phyloP scores from a whole-genome alignment of 78 protist species.

The Goniomonas avonlea region DNA sequence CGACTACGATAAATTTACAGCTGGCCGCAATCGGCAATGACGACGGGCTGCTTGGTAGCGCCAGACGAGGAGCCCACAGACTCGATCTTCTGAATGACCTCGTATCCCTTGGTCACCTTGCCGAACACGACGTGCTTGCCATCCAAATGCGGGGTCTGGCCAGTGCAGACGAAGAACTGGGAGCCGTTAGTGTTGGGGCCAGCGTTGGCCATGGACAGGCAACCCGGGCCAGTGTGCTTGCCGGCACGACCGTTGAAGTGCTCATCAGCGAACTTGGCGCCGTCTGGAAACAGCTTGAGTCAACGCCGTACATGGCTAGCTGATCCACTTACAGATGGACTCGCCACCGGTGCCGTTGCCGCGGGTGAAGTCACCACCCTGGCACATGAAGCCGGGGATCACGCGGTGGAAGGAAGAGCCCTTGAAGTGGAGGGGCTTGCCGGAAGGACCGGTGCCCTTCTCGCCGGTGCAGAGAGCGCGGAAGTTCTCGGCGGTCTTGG shows the following conservation, averaged over 20 bases:
- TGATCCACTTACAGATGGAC: conserved; percentile 53
- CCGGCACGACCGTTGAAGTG: neutral
- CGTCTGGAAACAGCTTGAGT: conserved; percentile 4
- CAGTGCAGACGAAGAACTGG: conserved; percentile 68
- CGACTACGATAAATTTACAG: no score
- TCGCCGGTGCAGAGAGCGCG: conserved; percentile 65
- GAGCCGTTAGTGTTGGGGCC: conserved; percentile 45
- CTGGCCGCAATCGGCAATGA: conserved; percentile 1
- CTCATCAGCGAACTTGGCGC: neutral
- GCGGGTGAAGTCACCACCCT: conserved; percentile 46
- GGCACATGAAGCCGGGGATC: conserved; percentile 24
- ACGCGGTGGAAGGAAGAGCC: conserved; percentile 26
- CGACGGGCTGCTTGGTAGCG: neutral
- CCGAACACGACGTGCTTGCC: conserved; percentile 69
- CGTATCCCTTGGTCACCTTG: conserved; percentile 20
- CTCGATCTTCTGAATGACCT: neutral
- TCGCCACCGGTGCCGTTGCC: conserved; percentile 47
- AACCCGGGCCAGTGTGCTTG: neutral
- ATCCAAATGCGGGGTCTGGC: conserved; percentile 32
- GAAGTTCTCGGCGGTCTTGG: conserved; percentile 41
- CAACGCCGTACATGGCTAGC: neutral
- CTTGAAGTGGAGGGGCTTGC: conserved; percentile 9
- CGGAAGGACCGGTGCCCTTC: conserved; percentile 14
- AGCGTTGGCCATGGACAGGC: conserved; percentile 28
- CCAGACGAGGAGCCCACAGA: conserved; percentile 1